A percentile compares a stretch with the other conserved stretches of the same genome.
phyloP scores from a whole-genome alignment of 441 rosid genomes.

The Dalechampia spathulata region DNA sequence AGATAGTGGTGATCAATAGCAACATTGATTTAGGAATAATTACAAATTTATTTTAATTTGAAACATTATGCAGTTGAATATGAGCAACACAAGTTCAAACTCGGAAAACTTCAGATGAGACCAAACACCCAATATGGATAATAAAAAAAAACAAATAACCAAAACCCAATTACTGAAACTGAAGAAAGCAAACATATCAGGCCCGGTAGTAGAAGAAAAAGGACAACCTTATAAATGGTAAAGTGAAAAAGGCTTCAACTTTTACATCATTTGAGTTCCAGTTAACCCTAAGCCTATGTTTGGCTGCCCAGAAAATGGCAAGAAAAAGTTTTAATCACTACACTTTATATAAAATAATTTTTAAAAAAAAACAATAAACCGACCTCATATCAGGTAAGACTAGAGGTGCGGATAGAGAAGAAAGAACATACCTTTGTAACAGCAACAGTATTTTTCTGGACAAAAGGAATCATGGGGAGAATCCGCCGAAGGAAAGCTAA shows the following conservation, averaged over 20 bases:
- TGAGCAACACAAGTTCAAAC: no score
- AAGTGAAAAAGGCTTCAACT: not conserved
- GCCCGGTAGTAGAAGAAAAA: not conserved
- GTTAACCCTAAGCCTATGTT: not conserved
- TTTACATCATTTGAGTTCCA: not conserved
- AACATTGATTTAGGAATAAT: no score
- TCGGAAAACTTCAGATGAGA: no score
- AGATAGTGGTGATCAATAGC: no score
- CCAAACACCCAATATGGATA: no score
- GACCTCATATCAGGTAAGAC: not conserved
- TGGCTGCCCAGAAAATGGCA: conserved; percentile 3
- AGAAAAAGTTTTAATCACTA: not conserved
- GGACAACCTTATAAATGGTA: not conserved
- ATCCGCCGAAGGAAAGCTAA: not conserved
- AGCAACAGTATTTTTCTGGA: not conserved
- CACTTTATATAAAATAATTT: no score
- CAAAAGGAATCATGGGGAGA: not conserved
- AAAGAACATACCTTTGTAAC: not conserved
- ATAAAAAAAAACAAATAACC: no score
- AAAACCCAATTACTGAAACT: no score
- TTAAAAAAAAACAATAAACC: no score
- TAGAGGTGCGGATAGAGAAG: not conserved
- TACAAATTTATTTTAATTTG: no score
- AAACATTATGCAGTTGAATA: no score
- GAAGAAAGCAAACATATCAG: no score